Percentiles rank a stretch among this genome's conserved stretches.
These are phyloP conservation scores for Magnolia officinalis DNA, from an alignment of 164 flowering plant species.

Conservation along the genomic window DNA sequence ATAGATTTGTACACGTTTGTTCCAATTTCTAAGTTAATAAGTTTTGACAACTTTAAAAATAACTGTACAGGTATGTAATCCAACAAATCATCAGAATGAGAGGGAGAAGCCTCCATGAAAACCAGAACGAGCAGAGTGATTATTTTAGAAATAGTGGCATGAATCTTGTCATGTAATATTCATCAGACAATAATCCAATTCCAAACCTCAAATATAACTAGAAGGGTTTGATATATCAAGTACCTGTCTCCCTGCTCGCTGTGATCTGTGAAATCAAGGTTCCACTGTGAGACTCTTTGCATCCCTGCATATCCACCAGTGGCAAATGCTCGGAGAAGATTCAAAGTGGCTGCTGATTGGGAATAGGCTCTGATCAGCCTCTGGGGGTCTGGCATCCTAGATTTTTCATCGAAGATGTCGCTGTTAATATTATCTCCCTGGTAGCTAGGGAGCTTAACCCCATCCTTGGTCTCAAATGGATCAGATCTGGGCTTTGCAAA, in stretches of 20 bases:
- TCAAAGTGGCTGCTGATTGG: slow-evolving; percentile 49
- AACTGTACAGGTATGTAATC: too few relatives aligned
- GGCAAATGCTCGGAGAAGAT: slow-evolving; percentile 51
- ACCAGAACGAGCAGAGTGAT: neutral
- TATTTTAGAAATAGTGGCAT: neutral
- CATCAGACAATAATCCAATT: neutral
- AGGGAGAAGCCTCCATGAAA: neutral
- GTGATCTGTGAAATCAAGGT: slow-evolving; percentile 38
- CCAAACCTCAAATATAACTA: neutral
- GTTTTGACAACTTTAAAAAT: neutral
- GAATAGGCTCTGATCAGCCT: slow-evolving; percentile 44
- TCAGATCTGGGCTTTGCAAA: slow-evolving; percentile 56
- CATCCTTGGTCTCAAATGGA: slow-evolving; percentile 42
- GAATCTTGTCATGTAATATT: too few relatives aligned
- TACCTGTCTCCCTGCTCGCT: slow-evolving; percentile 55
- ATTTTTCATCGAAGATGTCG: slow-evolving; percentile 42
- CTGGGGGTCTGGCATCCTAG: slow-evolving; percentile 51
- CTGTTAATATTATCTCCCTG: slow-evolving; percentile 46
- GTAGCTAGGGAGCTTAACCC: slow-evolving; percentile 48
- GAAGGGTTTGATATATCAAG: neutral
- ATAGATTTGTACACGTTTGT: neutral
- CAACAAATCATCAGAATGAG: neutral
- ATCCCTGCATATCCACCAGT: slow-evolving; percentile 55
- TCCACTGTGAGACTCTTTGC: slow-evolving; percentile 51
- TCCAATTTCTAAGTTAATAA: neutral